Evolutionary conservation across 2,329 filamentous ascomycete genomes (phyloP).

Genomic region (Nectriaceae sp.): DNA sequence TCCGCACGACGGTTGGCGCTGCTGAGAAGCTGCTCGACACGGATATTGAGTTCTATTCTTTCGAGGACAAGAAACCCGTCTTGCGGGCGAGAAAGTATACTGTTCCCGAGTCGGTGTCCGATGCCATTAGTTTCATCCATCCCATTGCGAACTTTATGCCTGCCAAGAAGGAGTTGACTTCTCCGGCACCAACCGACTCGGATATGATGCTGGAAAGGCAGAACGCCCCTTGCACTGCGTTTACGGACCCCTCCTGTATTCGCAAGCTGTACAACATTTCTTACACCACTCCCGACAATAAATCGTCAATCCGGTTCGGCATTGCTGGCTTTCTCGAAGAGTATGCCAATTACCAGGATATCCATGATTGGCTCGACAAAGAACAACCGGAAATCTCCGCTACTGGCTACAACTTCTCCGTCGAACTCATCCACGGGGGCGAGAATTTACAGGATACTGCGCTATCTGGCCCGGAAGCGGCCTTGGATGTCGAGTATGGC

Average conservation of each 20-base stretch:
- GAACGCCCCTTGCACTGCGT: constrained; percentile 28
- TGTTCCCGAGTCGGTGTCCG: constrained; percentile 41
- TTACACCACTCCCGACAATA: constrained; percentile 30
- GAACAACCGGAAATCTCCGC: constrained; percentile 39
- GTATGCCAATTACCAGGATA: constrained; percentile 47
- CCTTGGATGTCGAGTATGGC: constrained; percentile 51
- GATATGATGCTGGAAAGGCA: constrained; percentile 7
- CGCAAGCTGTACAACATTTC: constrained; percentile 48
- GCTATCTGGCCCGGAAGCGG: constrained; percentile 46
- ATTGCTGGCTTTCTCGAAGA: constrained; percentile 53
- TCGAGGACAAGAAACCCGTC: constrained; percentile 37
- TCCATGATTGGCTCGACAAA: constrained; percentile 38
- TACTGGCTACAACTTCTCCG: constrained; percentile 41
- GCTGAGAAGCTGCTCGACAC: constrained; percentile 45
- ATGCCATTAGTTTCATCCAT: constrained; percentile 47
- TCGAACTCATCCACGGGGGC: constrained; percentile 45
- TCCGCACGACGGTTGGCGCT: constrained; percentile 41
- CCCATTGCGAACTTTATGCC: constrained; percentile 53
- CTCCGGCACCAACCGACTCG: constrained; percentile 10
- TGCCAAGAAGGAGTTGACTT: constrained; percentile 35
- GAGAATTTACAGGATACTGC: constrained; percentile 42
- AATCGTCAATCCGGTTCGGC: constrained; percentile 42
- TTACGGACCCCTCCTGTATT: constrained; percentile 44
- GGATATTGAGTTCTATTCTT: constrained; percentile 44
- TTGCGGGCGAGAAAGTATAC: constrained; percentile 48